A percentile compares a stretch with the other conserved stretches of the same genome.
Conservation (phyloP, 805 yeast genomes). For the Blastobotrys peoriensis region DNA sequence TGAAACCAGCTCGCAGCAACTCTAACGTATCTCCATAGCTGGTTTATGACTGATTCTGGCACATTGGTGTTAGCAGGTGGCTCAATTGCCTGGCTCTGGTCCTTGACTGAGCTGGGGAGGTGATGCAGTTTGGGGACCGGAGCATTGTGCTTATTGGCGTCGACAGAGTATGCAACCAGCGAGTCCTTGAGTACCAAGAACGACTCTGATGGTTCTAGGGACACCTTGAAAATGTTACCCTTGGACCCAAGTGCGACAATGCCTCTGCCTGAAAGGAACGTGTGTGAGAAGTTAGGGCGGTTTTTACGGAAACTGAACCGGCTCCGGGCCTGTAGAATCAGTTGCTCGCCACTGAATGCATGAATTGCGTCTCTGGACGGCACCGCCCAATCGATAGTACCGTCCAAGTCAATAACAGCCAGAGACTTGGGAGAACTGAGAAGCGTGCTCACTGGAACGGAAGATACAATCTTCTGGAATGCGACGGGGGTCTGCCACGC, state of each 20-base stretch:
- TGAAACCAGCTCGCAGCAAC: background rate
- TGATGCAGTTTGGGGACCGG: conserved; percentile 2
- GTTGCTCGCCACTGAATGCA: conserved; percentile 41
- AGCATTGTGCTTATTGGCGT: conserved; percentile 12
- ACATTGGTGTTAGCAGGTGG: background rate
- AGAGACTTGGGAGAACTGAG: conserved; percentile 25
- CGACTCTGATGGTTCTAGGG: conserved; percentile 35
- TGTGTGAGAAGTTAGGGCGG: conserved; percentile 28
- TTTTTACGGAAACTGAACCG: conserved; percentile 3
- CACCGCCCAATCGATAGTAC: conserved; percentile 40
- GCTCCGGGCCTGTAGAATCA: conserved; percentile 12
- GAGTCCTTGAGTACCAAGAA: conserved; percentile 36
- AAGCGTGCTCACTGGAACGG: conserved; percentile 26
- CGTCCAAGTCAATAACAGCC: conserved; percentile 35
- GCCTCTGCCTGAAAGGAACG: conserved; percentile 40
- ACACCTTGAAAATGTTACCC: conserved; percentile 35
- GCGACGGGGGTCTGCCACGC: conserved; percentile 7
- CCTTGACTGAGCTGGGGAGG: conserved; percentile 7
- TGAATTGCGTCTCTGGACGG: conserved; percentile 34
- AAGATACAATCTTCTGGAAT: conserved; percentile 22
- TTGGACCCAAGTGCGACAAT: conserved; percentile 35
- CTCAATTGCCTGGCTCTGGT: background rate
- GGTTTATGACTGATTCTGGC: background rate
- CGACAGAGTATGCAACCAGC: conserved; percentile 37
- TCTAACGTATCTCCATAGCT: background rate